These are phyloP conservation scores for Candida dajiaensis DNA, from an alignment of 805 yeast genomes.

Conservation along the genomic window DNA sequence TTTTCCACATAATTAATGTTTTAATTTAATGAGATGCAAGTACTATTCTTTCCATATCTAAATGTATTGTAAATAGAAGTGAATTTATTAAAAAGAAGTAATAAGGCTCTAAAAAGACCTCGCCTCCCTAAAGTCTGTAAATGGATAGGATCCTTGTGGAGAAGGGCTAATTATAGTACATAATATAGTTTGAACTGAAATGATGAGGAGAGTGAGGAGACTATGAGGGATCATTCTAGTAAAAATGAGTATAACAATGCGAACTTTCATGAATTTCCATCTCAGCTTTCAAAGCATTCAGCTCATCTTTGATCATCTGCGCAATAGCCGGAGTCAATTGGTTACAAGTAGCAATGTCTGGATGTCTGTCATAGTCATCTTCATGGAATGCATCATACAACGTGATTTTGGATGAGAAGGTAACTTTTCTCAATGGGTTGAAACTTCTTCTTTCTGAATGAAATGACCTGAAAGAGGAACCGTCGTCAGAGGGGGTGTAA, in stretches of 20 bases:
- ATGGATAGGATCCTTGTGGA: not conserved
- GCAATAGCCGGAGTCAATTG: slow-evolving; percentile 84
- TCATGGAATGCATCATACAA: slow-evolving; percentile 81
- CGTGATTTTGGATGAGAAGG: slow-evolving; percentile 76
- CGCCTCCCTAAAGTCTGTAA: too few relatives aligned
- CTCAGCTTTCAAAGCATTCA: slow-evolving; percentile 68
- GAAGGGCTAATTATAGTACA: not conserved
- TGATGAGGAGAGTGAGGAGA: not conserved
- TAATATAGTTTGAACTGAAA: not conserved
- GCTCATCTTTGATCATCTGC: slow-evolving; percentile 77
- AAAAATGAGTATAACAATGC: slow-evolving; percentile 77
- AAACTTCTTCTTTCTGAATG: slow-evolving; percentile 29
- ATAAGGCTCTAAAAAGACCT: not conserved
- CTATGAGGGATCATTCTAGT: slow-evolving; percentile 28
- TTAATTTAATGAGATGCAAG: not conserved
- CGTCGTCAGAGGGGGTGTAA: slow-evolving; percentile 19
- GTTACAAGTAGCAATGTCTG: slow-evolving; percentile 90
- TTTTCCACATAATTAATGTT: too few relatives aligned
- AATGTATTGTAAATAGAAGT: not conserved
- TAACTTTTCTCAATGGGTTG: slow-evolving; percentile 28
- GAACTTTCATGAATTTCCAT: slow-evolving; percentile 85
- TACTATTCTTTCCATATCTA: too few relatives aligned
- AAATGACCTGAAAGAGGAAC: slow-evolving; percentile 26
- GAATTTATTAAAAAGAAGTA: not conserved
- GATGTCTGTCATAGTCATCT: slow-evolving; percentile 86